phyloP scores from a whole-genome alignment of 768 basidiomycete species.

The Sporobolomyces phaffii region DNA sequence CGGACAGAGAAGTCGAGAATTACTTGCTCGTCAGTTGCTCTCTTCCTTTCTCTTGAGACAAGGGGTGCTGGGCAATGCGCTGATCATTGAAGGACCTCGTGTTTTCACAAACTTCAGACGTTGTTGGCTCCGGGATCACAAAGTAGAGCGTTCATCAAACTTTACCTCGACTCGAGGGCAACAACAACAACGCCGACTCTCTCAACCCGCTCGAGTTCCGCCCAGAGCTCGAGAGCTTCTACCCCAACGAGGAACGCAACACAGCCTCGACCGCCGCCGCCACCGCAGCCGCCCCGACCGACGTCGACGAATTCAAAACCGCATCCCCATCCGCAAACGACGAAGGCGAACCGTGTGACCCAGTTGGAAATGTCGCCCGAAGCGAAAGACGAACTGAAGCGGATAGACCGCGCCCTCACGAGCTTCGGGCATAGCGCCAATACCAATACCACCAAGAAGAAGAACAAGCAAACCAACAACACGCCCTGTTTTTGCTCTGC shows the following conservation, averaged over 20 bases:
- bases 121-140: too few relatives aligned
- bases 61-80: too few relatives aligned
- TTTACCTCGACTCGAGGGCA: too few relatives aligned
- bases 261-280: too few relatives aligned
- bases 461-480: too few relatives aligned
- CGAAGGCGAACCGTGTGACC: background rate
- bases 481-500: slow-evolving; percentile 29
- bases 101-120: too few relatives aligned
- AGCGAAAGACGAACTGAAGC: background rate
- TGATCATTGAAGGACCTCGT: background rate
- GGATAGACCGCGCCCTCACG: slow-evolving; percentile 8
- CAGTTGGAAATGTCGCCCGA: slow-evolving; percentile 3
- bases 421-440: background rate
- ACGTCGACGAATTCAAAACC: background rate
- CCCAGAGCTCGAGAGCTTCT: too few relatives aligned
- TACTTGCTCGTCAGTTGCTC: slow-evolving; percentile 23
- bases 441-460: background rate
- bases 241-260: too few relatives aligned
- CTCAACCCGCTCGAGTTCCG: too few relatives aligned
- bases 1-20: background rate
- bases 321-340: background rate
- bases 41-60: background rate
- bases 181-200: too few relatives aligned
- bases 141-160: too few relatives aligned
- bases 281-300: too few relatives aligned